phyloP scores from a whole-genome alignment of 306 rosid genomes.

The Corylus avellana region DNA sequence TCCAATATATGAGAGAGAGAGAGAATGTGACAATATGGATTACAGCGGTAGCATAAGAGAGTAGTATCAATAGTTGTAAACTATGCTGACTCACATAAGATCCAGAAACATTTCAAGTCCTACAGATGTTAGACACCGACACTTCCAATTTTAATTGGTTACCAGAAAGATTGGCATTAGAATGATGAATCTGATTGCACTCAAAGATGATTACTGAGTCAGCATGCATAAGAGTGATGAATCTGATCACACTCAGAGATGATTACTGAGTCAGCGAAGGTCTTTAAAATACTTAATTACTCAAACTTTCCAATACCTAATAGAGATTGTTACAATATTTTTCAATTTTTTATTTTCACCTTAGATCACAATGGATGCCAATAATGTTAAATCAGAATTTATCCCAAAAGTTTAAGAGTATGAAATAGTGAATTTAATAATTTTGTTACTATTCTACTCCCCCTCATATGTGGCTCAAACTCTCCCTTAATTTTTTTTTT shows the following conservation, averaged over 20 bases:
- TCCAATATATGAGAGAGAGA: constrained; percentile 28
- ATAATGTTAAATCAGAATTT: neutral
- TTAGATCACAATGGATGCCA: constrained; percentile 13
- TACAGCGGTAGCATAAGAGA: constrained; percentile 8
- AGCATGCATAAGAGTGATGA: too few species aligned
- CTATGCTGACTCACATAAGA: neutral
- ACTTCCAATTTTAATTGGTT: constrained; percentile 1
- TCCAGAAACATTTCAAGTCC: neutral
- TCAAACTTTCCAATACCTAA: constrained; percentile 5
- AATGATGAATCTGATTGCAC: neutral
- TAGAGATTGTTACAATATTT: neutral
- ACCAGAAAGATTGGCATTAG: constrained; percentile 8
- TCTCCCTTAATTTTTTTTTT: too few species aligned
- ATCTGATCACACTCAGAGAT: neutral
- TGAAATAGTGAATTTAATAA: too few species aligned
- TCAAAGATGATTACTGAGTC: neutral
- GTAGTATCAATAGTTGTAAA: neutral
- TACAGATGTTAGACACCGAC: neutral
- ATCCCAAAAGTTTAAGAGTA: too few species aligned
- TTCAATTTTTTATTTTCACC: constrained; percentile 10
- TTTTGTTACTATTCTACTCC: too few species aligned
- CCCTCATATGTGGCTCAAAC: too few species aligned
- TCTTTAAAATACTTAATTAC: constrained; percentile 14
- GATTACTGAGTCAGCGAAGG: constrained; percentile 24
- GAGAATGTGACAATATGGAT: neutral